Evolutionary conservation across 345 rosid genomes (phyloP), one percentile per base, ranked within the genome.

Genomic region (Salix viminalis): DNA sequence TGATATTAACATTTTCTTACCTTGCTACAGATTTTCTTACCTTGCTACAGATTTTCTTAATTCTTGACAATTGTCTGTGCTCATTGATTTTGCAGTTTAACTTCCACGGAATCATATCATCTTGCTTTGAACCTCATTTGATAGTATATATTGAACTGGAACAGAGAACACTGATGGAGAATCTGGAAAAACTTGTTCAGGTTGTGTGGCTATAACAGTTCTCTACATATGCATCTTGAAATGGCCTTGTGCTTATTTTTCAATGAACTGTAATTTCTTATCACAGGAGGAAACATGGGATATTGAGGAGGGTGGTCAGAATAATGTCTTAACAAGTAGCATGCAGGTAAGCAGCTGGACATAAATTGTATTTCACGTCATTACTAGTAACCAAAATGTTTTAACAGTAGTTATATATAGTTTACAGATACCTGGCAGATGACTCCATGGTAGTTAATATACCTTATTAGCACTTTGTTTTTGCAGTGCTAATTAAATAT

Each of bases 241-340:
- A 36, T 26, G 67, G 42, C 77, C 42, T 72, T 79, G 73, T 71
- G 61, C 83, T 84, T 66, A 76, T 74, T 85, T 48, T 71, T 74
- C 71, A 54, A 71, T 66, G 8, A 50, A 32, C 68, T 65, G 28
- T 70, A 68, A 73, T 78, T 42, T 42, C 13, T 42, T 62, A 32
- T 71, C 16, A 68, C 81, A 96, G 99, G 99, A 96, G 85, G 99
- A 96, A 86, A 89, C 98, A 67, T 96, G 98, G 99, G 98, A 93
- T 80, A 88, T 93, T 66, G 99, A 96, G 77, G 98, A 93, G 77
- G 97, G 96, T 73, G 92, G 95, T 81, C 95, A 96, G 83, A 93
- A 88, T 79, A 92, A 91, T 87, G 99, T 96, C 77, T 83, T 96
- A 75, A 88, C 91, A 78, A 96, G 99, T 82, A 93, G 99, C 86